A percentile compares a stretch with the other conserved stretches of the same genome.
Evolutionary conservation across 164 flowering plant genomes (phyloP).

Genomic region (Amborella trichopoda): DNA sequence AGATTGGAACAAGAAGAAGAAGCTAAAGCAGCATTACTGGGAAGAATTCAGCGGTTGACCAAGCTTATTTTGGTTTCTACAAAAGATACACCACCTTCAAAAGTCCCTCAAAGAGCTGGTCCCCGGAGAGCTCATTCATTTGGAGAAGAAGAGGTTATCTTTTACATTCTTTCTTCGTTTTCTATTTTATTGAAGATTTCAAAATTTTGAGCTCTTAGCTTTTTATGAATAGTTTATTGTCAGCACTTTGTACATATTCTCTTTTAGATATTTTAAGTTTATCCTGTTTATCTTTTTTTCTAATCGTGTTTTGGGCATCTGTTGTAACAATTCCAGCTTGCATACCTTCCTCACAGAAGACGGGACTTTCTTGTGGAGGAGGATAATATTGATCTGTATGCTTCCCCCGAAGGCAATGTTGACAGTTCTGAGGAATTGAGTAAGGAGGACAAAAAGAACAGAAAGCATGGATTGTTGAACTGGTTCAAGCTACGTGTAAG

Average conservation of each 20-base stretch:
- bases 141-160: slow-evolving; percentile 93
- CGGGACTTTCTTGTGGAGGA: slow-evolving; percentile 76
- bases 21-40: slow-evolving; percentile 87
- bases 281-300: too few species aligned
- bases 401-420: slow-evolving; percentile 49
- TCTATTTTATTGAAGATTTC: too few species aligned
- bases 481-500: slow-evolving; percentile 93
- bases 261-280: too few species aligned
- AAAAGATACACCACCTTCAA: slow-evolving; percentile 60
- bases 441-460: slow-evolving; percentile 64
- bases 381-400: slow-evolving; percentile 64
- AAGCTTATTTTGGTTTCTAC: slow-evolving; percentile 87
- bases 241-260: too few species aligned
- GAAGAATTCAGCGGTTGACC: slow-evolving; percentile 86
- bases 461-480: slow-evolving; percentile 78
- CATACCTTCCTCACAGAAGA: slow-evolving; percentile 81
- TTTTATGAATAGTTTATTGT: too few species aligned
- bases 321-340: slow-evolving; percentile 71
- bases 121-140: slow-evolving; percentile 91
- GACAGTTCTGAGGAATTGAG: slow-evolving; percentile 39
- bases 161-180: too few species aligned
- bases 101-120: slow-evolving; percentile 61
- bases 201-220: too few species aligned
- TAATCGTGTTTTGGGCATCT: too few species aligned
- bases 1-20: slow-evolving; percentile 97